Base-by-base conservation (phyloP, 2,329 filamentous ascomycete genomes). In the Periconia macrospinosa region DNA sequence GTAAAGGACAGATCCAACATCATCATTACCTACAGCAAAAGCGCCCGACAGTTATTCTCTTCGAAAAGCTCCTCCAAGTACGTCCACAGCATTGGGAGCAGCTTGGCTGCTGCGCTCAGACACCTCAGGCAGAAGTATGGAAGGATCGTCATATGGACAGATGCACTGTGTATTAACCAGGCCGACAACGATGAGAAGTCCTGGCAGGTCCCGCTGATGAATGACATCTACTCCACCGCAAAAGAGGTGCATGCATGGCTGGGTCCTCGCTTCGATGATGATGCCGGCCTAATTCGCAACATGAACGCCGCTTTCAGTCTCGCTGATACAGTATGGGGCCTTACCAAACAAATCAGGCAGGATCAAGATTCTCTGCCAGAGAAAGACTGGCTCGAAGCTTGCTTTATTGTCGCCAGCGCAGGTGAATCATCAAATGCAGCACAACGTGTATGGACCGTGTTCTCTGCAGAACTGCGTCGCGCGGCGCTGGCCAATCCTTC, bases 201-300 rank as follows among this genome's bases (percentile, higher is more conserved):
- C 2, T 30, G 30, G 33, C 55, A 58, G 18, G 42, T 58, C 13
- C 49, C 42, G 10, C 30, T 53, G 7, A 58, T 58, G 53, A 15
- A 41, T 15, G 20, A 49, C 35, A 58, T 58, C 15, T 58, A 55
- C 37, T 35, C 45, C 1, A 1, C 41, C 8, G 53, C 55, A 13
- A 45, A 47, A 27, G 44, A 48, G 30, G 53, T 58, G n/a, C 37
- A 46, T 30, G 44, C 46, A 13, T 58, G 53, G 53, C 49, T 58
- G 2, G 55, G 55, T 41, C 33, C 33, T n/a, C 33, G 33, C 11
- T 37, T 6, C 11, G 11, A 37, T 37, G 33, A 37, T 30, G 30
- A 50, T 2, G 8, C 8, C 17, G 18, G 2, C 13, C 13, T 19
- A n/a, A 23, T 50, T 17, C 30, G 13, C 30, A 45, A 40, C 14